phyloP scores from a whole-genome alignment of 2,329 filamentous ascomycete species.

The Acrodontium crateriforme region DNA sequence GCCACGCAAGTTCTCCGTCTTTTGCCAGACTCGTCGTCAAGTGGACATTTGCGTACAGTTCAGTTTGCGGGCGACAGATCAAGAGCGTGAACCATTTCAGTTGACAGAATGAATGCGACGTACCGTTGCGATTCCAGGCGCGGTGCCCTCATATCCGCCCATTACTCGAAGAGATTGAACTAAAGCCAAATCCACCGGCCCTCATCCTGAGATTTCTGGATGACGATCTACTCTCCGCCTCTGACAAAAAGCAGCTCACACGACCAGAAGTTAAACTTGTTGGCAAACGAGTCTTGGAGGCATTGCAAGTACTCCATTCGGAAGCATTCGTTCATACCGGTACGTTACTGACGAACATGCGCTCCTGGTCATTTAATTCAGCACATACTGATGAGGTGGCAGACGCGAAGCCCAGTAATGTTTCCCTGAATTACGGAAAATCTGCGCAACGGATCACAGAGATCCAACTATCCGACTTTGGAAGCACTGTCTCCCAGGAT shows the following conservation, averaged over 20 bases:
- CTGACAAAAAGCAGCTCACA: background rate
- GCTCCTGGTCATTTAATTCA: too few relatives aligned
- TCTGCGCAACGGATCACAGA: slow-evolving; percentile 15
- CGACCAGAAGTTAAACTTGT: slow-evolving; percentile 7
- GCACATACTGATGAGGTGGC: too few relatives aligned
- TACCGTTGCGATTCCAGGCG: slow-evolving; percentile 3
- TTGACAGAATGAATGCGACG: slow-evolving; percentile 2
- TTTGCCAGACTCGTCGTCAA: too few relatives aligned
- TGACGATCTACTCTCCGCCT: slow-evolving; percentile 1
- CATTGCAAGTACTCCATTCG: slow-evolving; percentile 13
- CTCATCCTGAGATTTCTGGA: slow-evolving; percentile 4
- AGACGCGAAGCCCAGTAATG: slow-evolving; percentile 24
- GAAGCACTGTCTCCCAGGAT: slow-evolving; percentile 2
- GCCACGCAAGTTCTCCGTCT: too few relatives aligned
- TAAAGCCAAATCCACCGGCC: background rate
- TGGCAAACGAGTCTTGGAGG: slow-evolving; percentile 10
- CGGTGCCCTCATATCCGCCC: slow-evolving; percentile 4
- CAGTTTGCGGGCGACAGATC: too few relatives aligned
- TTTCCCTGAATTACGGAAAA: slow-evolving; percentile 22
- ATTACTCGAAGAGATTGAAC: slow-evolving; percentile 4
- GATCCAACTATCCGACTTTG: slow-evolving; percentile 17
- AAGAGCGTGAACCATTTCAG: slow-evolving; percentile 2
- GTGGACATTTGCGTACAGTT: too few relatives aligned
- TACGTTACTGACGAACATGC: too few relatives aligned
- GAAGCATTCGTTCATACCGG: slow-evolving; percentile 18